These are phyloP conservation scores for Emmonsia crescens DNA, from an alignment of 2,329 filamentous ascomycete genomes.

Conservation along the genomic window DNA sequence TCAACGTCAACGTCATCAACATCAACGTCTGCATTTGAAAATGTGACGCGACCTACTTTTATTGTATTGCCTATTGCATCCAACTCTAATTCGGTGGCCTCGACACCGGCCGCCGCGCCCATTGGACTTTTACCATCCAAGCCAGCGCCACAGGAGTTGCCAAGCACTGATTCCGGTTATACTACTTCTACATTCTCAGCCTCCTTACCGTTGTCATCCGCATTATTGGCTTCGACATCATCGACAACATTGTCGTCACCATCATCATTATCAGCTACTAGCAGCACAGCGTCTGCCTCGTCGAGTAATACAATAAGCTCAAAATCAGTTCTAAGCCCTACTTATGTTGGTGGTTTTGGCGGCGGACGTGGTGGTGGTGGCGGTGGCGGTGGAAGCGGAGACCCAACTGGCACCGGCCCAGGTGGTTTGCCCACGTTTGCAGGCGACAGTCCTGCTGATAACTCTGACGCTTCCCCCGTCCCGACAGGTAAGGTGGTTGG, in stretches of 20 bases:
- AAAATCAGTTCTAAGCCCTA: slow-evolving; percentile 1
- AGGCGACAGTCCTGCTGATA: slow-evolving; percentile 7
- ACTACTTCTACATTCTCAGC: neutral
- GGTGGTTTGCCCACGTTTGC: slow-evolving; percentile 6
- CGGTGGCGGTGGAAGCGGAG: slow-evolving; percentile 11
- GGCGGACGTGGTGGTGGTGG: slow-evolving; percentile 3
- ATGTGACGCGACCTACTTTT: neutral
- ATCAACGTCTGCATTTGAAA: neutral
- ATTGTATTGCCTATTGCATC: neutral
- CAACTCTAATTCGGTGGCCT: neutral
- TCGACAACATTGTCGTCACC: neutral
- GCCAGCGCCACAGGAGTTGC: neutral
- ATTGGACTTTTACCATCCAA: neutral
- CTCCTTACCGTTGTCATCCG: neutral
- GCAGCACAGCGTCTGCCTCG: neutral
- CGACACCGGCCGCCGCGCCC: neutral
- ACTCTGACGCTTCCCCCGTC: slow-evolving; percentile 14
- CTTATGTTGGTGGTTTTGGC: slow-evolving; percentile 9
- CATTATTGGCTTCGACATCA: neutral
- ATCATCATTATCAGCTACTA: slow-evolving; percentile 1
- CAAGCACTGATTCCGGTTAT: neutral
- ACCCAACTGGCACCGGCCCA: slow-evolving; percentile 3
- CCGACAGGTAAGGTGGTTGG: slow-evolving; percentile 47
- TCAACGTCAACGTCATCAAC: neutral
- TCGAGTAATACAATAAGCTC: neutral